Base-by-base conservation (phyloP, 768 basidiomycete species). In the Dictyophora rubrovolvata region DNA sequence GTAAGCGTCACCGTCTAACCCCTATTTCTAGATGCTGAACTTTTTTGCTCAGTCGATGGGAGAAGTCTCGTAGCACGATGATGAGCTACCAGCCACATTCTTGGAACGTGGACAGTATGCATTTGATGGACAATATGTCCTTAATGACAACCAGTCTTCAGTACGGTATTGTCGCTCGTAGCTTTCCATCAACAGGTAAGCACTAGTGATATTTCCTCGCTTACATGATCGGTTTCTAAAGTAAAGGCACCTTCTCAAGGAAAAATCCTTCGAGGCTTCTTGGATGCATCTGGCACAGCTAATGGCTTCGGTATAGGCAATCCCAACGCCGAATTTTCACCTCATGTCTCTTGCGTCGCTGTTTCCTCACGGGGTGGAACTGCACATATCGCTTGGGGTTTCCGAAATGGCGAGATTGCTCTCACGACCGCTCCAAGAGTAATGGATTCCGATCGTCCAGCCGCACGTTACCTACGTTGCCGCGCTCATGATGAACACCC, bases 361-460 rank as follows among this genome's bases (percentile, higher is more conserved):
- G 70, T 89, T 21, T 65, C 77, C 17, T 84, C 86, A 0, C 79
- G 81, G 22, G 84, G 85, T 4, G 79, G 80, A 5, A 83, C 83
- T 0, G 87, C 80, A 10, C 82, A 80, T 56, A 74, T 87, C 12
- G 71, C 81, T 6, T 92, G 89, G 90, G 90, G 89, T 4, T 85
- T 81, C 64, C 72, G 75, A 22, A 80, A 77, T 53, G 90, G 89
- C 28, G 81, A 83, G 56, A 77, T 93, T 8, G 77, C 82, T 0
- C 73, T 88, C 33, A 81, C 83, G 49, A 74, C 74, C 5, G 81
- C 81, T 0, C 72, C 72, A 21, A 78, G 77, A 36, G 80, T 79
- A 18, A 84, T 88, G 78, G 84, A 86, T 53, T 66, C 69, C 5
- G 68, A 69, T 22, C 75, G 75, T 37, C 71, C 76, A 50, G 73